phyloP scores from a whole-genome alignment of 345 rosid genomes.

The Gossypium longicalyx region DNA sequence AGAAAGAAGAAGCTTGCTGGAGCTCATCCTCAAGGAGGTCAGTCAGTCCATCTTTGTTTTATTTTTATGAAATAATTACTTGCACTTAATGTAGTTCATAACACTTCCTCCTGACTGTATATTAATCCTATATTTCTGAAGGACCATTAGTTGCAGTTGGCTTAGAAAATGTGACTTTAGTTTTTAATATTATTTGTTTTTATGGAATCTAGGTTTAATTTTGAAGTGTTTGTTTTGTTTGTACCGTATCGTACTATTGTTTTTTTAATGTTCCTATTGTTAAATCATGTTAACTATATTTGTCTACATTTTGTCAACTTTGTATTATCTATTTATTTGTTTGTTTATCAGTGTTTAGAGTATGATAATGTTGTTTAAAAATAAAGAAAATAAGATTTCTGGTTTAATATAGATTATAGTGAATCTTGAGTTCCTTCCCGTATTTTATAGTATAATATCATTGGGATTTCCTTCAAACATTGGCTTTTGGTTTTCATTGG shows the following conservation, averaged over 20 bases:
- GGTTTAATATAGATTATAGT: not conserved
- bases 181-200: not conserved
- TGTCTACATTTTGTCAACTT: not conserved
- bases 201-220: not conserved
- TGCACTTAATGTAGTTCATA: not conserved
- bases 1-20: slow-evolving; percentile 25
- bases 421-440: not conserved
- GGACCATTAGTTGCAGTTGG: not conserved
- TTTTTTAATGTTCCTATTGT: not conserved
- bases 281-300: not conserved
- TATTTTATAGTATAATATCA: not conserved
- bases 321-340: not conserved
- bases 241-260: not conserved
- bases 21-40: slow-evolving; percentile 25
- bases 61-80: not conserved
- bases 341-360: not conserved
- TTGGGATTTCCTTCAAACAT: not conserved
- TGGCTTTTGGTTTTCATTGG: not conserved
- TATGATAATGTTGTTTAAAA: not conserved
- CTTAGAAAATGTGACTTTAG: not conserved
- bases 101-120: not conserved
- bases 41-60: not conserved
- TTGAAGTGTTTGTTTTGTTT: not conserved
- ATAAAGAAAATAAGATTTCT: not conserved
- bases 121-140: not conserved